Base-by-base conservation (phyloP, 108 stramenopile genomes). In the Fistulifera pelliculosa region DNA sequence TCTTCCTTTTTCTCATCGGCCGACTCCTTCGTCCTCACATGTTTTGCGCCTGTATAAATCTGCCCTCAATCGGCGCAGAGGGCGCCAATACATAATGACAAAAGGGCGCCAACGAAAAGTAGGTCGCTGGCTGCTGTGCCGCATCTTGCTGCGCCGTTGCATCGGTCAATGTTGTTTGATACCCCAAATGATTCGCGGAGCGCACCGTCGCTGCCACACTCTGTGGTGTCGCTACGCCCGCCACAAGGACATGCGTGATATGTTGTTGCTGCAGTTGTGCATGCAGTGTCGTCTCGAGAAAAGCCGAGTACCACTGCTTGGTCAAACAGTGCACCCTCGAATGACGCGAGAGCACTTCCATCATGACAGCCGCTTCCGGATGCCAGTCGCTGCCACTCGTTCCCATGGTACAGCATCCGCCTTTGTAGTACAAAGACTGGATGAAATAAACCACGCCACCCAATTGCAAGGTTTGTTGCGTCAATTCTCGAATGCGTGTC, bases 271-370 rank as follows among this genome's bases (percentile, higher is more conserved):
- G 49, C 4, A 50, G 26, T 24, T 50, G 49, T 13, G 24, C 49
- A 50, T 50, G 49, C 15, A 50, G 22, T 1, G 49, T 50, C 2
- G 49, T 50, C 10, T 26, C 49, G 24, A 50, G 23, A 50, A 50
- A 50, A 10, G 22, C 49, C 15, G 49, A 50, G 22, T 50, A 50
- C 49, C 49, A 50, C 22, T 50, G 24, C 49, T 50, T 50, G 22
- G 26, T 24, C 24, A 50, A 12, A 15, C 12, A 12, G 49, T 26
- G 12, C 3, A 26, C 22, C 22, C 21, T 2, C 4, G 17, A 21
- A 45, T 21, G 17, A 5, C 21, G 17, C 21, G 44, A 21, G 4
- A 26, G 22, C 2, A 22, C 12, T 22, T 50, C 49, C 13, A 26
- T 24, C 14, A 15, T 15, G 11, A 5, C 17, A 2, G 44, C 44